Conservation (phyloP, 1,139 yeast species). For the Taiozyma onychis region DNA sequence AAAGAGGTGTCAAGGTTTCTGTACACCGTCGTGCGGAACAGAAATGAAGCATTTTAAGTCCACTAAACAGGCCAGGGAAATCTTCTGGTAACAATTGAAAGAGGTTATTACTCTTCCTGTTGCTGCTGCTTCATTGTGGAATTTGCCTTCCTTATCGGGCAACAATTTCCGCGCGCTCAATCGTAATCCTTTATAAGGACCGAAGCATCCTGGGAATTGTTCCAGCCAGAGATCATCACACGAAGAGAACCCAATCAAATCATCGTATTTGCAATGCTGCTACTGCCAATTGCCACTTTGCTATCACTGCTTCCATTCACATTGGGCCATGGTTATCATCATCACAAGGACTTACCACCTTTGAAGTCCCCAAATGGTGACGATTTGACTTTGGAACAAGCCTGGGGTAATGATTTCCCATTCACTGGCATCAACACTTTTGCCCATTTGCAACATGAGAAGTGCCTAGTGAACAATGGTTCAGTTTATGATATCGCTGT, state of each 20-base stretch:
- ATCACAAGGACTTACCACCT: background rate
- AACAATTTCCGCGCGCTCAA: background rate
- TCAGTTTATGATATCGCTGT: constrained; percentile 56
- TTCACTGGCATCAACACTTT: constrained; percentile 67
- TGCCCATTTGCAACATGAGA: constrained; percentile 60
- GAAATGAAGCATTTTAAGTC: background rate
- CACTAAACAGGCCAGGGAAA: background rate
- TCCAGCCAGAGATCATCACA: background rate
- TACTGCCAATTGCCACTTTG: background rate
- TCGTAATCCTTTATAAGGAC: background rate
- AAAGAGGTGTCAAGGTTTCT: background rate
- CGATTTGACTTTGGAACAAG: constrained; percentile 35
- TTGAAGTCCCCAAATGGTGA: constrained; percentile 1
- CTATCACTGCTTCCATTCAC: background rate
- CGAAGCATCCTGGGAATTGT: background rate
- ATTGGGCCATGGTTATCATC: background rate
- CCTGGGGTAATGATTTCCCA: constrained; percentile 66
- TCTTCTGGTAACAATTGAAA: background rate
- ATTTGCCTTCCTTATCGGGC: background rate
- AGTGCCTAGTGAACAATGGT: constrained; percentile 48
- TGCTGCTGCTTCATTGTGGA: background rate
- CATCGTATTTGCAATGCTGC: background rate
- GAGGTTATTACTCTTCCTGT: background rate
- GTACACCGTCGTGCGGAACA: background rate
- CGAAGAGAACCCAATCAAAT: background rate